phyloP scores from a whole-genome alignment of 2,329 filamentous ascomycete species.

The Fusarium anthophilum region DNA sequence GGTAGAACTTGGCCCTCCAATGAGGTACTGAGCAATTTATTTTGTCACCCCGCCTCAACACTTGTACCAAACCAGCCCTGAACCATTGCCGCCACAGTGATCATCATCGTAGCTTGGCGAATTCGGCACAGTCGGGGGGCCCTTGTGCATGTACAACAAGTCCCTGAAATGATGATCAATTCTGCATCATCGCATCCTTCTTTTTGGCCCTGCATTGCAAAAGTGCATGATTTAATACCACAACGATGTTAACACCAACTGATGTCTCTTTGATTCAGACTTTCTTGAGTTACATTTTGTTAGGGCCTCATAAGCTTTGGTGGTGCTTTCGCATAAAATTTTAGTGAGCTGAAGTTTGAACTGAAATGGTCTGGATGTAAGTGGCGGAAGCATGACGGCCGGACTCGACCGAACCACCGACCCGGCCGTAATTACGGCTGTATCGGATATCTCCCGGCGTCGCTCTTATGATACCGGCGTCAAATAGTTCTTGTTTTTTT shows the following conservation, averaged over 20 bases:
- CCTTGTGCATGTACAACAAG: conserved; percentile 7
- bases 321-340: neutral
- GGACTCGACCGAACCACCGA: conserved; percentile 29
- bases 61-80: conserved; percentile 8
- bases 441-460: conserved; percentile 29
- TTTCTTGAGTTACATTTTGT: neutral
- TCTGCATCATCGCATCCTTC: conserved; percentile 12
- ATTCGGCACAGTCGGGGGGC: conserved; percentile 20
- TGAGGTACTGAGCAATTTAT: conserved; percentile 1
- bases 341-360: neutral
- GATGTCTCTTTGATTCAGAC: neutral
- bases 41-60: neutral
- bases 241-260: neutral
- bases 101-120: conserved; percentile 26
- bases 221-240: neutral
- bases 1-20: neutral
- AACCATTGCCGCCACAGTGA: conserved; percentile 27
- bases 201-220: conserved; percentile 2
- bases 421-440: conserved; percentile 41
- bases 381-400: conserved; percentile 21
- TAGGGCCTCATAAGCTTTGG: neutral
- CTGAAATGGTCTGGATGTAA: neutral
- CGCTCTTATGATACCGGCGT: neutral
- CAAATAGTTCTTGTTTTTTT: conserved; percentile 7
- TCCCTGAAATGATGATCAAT: conserved; percentile 33